phyloP scores from a whole-genome alignment of 352 stramenopile species.

The Globisporangium echinulatum region DNA sequence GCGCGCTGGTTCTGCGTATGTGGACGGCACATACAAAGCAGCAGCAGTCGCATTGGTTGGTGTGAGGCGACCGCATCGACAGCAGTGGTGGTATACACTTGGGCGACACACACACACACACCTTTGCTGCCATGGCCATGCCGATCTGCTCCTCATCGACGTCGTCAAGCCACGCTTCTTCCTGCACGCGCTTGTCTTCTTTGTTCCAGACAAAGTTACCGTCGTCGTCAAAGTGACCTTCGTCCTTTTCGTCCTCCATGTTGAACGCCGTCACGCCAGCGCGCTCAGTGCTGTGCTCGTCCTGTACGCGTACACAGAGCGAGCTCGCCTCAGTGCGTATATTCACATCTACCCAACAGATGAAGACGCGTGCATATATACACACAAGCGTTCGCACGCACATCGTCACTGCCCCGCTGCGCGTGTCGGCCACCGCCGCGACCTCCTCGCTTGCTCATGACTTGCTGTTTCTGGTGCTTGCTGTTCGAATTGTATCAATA shows the following conservation, averaged over 20 bases:
- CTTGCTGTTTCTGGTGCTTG: background rate
- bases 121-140: slow-evolving; percentile 48
- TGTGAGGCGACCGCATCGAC: background rate
- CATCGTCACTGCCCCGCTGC: slow-evolving; percentile 2
- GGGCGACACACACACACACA: slow-evolving; percentile 3
- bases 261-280: slow-evolving; percentile 73
- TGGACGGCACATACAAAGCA: background rate
- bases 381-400: background rate
- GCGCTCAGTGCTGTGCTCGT: slow-evolving; percentile 11
- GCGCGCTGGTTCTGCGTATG: slow-evolving; percentile 30
- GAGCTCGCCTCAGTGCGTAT: too few species aligned
- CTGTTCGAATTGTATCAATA: background rate
- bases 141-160: slow-evolving; percentile 73
- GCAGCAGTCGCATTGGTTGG: background rate
- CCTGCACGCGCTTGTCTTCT: slow-evolving; percentile 65
- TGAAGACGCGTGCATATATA: background rate
- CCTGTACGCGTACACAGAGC: background rate
- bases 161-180: slow-evolving; percentile 76
- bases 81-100: background rate
- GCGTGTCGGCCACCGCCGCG: slow-evolving; percentile 3
- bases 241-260: slow-evolving; percentile 82
- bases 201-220: slow-evolving; percentile 82
- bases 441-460: slow-evolving; percentile 11
- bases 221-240: slow-evolving; percentile 75
- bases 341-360: too few species aligned